Percentiles rank a stretch among this genome's conserved stretches.
These are phyloP conservation scores for Paraphaeosphaeria sporulosa DNA, from an alignment of 2,329 filamentous ascomycete genomes.

Conservation along the genomic window DNA sequence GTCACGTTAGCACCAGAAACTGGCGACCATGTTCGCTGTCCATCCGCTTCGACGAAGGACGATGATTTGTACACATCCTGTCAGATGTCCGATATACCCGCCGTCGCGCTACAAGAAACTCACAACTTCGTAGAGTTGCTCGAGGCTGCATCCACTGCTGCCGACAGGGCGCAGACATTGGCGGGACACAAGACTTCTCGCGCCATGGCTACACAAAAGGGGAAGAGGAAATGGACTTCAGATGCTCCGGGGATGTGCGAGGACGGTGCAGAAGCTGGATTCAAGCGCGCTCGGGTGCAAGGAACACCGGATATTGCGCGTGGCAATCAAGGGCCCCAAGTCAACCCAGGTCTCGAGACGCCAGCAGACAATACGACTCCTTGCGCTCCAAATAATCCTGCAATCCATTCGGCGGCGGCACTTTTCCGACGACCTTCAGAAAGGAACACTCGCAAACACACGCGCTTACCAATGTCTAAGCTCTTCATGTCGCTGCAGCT, in stretches of 20 bases:
- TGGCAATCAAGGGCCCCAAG: conserved; percentile 29
- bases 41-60: conserved; percentile 24
- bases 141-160: conserved; percentile 47
- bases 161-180: conserved; percentile 17
- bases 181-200: conserved; percentile 24
- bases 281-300: conserved; percentile 11
- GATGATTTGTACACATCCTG: conserved; percentile 27
- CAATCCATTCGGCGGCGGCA: conserved; percentile 61
- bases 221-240: conserved; percentile 38
- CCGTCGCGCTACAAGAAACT: conserved; percentile 34
- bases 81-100: conserved; percentile 24
- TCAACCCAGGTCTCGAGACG: conserved; percentile 23
- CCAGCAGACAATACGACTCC: no score
- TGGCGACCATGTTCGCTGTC: conserved; percentile 30
- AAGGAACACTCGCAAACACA: conserved; percentile 62
- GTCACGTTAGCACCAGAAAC: conserved; percentile 27
- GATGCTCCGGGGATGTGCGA: background rate
- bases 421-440: conserved; percentile 56
- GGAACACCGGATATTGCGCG: conserved; percentile 22
- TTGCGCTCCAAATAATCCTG: conserved; percentile 53
- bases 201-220: conserved; percentile 23
- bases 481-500: conserved; percentile 64
- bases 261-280: background rate
- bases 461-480: conserved; percentile 65
- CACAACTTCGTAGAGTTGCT: conserved; percentile 46